Conservation (phyloP, 1,139 yeast genomes). For the Pneumocystis sp. region DNA sequence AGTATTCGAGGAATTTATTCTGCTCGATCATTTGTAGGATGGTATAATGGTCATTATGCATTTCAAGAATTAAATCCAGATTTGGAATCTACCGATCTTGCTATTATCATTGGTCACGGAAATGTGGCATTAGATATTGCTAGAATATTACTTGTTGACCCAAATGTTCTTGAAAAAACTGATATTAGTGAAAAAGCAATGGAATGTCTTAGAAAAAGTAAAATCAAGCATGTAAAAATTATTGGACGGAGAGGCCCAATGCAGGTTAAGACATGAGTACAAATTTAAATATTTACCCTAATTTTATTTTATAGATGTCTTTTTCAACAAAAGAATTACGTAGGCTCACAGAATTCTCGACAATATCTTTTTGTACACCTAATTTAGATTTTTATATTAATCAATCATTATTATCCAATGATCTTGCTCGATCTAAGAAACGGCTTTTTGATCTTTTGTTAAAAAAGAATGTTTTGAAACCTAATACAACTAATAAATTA, state of each 20-base stretch:
- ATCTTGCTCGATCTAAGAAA: slow-evolving; percentile 50
- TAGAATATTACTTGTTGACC: slow-evolving; percentile 51
- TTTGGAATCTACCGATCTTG: slow-evolving; percentile 45
- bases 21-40: slow-evolving; percentile 78
- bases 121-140: slow-evolving; percentile 94
- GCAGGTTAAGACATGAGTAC: slow-evolving; percentile 14
- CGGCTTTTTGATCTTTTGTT: slow-evolving; percentile 42
- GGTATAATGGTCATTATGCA: slow-evolving; percentile 90
- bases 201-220: slow-evolving; percentile 35
- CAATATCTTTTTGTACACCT: slow-evolving; percentile 45
- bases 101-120: slow-evolving; percentile 86
- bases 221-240: slow-evolving; percentile 48
- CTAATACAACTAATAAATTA: not conserved
- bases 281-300: not conserved
- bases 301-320: slow-evolving; percentile 44
- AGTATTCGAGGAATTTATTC: slow-evolving; percentile 47
- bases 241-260: slow-evolving; percentile 73
- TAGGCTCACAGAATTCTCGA: slow-evolving; percentile 55
- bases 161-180: slow-evolving; percentile 37
- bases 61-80: slow-evolving; percentile 34
- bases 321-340: slow-evolving; percentile 86
- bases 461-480: slow-evolving; percentile 33
- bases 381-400: slow-evolving; percentile 30
- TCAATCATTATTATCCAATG: slow-evolving; percentile 22
- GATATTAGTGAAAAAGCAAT: slow-evolving; percentile 61